Conservation (phyloP, 768 basidiomycete genomes). For the Kondoa malvinella region DNA sequence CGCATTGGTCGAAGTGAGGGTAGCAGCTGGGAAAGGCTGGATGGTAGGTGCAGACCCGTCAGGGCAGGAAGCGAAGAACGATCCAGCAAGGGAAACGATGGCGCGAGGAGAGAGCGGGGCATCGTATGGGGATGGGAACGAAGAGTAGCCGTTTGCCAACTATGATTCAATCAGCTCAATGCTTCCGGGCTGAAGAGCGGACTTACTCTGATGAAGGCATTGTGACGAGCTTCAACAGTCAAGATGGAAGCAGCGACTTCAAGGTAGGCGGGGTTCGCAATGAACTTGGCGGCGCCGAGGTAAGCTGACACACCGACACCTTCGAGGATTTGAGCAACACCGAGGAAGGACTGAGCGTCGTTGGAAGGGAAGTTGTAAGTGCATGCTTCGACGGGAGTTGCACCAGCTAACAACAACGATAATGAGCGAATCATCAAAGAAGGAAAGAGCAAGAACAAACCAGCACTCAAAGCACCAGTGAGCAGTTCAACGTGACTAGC, state of each 20-base stretch:
- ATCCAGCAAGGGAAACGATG: slow-evolving; percentile 14
- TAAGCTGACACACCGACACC: slow-evolving; percentile 33
- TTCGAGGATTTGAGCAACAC: slow-evolving; percentile 42
- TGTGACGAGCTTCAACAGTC: slow-evolving; percentile 37
- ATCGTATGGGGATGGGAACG: slow-evolving; percentile 6
- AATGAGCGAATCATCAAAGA: background rate
- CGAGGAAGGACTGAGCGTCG: slow-evolving; percentile 39
- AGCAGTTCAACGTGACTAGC: background rate
- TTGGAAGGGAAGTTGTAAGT: slow-evolving; percentile 40
- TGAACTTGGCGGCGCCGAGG: slow-evolving; percentile 10
- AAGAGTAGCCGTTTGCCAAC: background rate
- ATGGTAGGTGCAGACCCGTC: slow-evolving; percentile 1
- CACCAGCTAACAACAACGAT: slow-evolving; percentile 8
- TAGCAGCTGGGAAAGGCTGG: background rate
- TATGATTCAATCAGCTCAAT: background rate
- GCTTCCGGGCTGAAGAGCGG: background rate
- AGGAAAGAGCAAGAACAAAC: background rate
- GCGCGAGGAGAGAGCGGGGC: slow-evolving; percentile 3
- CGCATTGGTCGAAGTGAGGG: background rate
- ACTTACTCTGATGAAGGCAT: slow-evolving; percentile 16
- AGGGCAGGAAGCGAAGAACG: slow-evolving; percentile 16
- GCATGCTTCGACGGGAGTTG: slow-evolving; percentile 36
- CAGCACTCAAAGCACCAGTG: background rate
- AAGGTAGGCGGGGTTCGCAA: slow-evolving; percentile 33
- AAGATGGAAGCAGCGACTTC: slow-evolving; percentile 47